Evolutionary conservation across 2,329 filamentous ascomycete species (phyloP).

Genomic region (Madurella fahalii): DNA sequence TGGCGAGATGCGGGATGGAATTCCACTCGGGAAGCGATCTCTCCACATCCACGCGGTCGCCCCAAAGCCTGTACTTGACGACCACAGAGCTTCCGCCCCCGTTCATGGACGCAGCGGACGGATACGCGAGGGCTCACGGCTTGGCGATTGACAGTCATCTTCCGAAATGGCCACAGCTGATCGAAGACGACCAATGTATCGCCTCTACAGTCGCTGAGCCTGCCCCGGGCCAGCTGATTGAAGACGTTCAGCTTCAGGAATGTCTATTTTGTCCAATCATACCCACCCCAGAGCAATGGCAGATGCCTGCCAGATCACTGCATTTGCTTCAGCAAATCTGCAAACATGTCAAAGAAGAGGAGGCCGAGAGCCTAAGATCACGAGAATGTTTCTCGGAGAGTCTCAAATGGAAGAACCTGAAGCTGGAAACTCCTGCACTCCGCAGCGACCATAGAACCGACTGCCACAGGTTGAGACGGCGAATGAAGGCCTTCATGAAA

Average conservation of each 20-base stretch:
- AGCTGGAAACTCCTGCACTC: slow-evolving; percentile 26
- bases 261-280: slow-evolving; percentile 23
- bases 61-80: slow-evolving; percentile 1
- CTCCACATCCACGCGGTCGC: too few relatives aligned
- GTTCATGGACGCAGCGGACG: slow-evolving; percentile 12
- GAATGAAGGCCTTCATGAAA: slow-evolving; percentile 14
- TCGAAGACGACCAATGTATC: slow-evolving; percentile 10
- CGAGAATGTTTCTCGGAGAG: slow-evolving; percentile 14
- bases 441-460: slow-evolving; percentile 27
- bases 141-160: slow-evolving; percentile 20
- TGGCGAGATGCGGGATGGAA: too few relatives aligned
- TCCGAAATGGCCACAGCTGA: slow-evolving; percentile 13
- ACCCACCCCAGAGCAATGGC: slow-evolving; percentile 19
- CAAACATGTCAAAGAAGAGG: slow-evolving; percentile 7
- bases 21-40: too few relatives aligned
- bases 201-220: slow-evolving; percentile 7
- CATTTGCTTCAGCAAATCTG: slow-evolving; percentile 17
- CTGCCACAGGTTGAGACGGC: slow-evolving; percentile 16
- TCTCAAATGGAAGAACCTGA: slow-evolving; percentile 10
- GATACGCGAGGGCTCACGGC: slow-evolving; percentile 21
- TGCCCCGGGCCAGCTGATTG: slow-evolving; percentile 14
- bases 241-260: slow-evolving; percentile 17
- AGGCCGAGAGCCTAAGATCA: slow-evolving; percentile 8
- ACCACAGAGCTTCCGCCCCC: background rate
- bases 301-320: slow-evolving; percentile 15